A percentile compares a stretch with the other conserved stretches of the same genome.
phyloP scores from a whole-genome alignment of 805 yeast species.

The Yamadazyma ubonensis region DNA sequence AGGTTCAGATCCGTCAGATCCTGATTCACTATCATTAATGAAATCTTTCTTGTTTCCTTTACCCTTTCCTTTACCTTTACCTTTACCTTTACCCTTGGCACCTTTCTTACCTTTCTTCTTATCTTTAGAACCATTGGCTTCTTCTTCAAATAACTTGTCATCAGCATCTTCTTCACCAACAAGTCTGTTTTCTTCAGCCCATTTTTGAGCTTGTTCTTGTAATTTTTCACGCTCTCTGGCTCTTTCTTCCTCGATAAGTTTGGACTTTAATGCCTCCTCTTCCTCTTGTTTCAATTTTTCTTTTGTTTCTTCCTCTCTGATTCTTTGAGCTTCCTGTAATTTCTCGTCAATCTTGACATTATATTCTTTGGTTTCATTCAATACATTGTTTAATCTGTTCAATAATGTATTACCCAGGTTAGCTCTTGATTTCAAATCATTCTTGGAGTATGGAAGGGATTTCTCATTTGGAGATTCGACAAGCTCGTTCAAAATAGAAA shows the following conservation, averaged over 20 bases:
- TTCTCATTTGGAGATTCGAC: constrained; percentile 45
- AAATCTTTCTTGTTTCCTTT: constrained; percentile 28
- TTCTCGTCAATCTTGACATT: constrained; percentile 57
- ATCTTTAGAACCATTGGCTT: constrained; percentile 23
- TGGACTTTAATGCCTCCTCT: constrained; percentile 42
- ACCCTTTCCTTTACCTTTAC: constrained; percentile 19
- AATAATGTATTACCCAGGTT: constrained; percentile 77
- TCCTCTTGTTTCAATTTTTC: constrained; percentile 37
- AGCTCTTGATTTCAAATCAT: constrained; percentile 84
- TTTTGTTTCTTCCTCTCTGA: constrained; percentile 56
- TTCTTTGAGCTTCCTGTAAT: constrained; percentile 70
- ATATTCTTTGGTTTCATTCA: constrained; percentile 69
- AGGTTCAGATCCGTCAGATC: constrained; percentile 13
- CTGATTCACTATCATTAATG: constrained; percentile 30
- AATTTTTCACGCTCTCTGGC: constrained; percentile 46
- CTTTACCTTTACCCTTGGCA: constrained; percentile 24
- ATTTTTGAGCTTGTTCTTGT: constrained; percentile 52
- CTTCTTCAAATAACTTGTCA: constrained; percentile 35
- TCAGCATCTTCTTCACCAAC: constrained; percentile 38
- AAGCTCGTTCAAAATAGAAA: constrained; percentile 54
- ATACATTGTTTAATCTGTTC: constrained; percentile 65
- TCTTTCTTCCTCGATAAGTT: constrained; percentile 45
- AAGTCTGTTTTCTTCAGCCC: constrained; percentile 45
- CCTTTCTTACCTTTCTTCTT: constrained; percentile 29
- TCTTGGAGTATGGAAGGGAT: constrained; percentile 72